Evolutionary conservation across 73 alveolate genomes (phyloP), one percentile per base, ranked within the genome.

Genomic region (Paramecium pentaurelia): DNA sequence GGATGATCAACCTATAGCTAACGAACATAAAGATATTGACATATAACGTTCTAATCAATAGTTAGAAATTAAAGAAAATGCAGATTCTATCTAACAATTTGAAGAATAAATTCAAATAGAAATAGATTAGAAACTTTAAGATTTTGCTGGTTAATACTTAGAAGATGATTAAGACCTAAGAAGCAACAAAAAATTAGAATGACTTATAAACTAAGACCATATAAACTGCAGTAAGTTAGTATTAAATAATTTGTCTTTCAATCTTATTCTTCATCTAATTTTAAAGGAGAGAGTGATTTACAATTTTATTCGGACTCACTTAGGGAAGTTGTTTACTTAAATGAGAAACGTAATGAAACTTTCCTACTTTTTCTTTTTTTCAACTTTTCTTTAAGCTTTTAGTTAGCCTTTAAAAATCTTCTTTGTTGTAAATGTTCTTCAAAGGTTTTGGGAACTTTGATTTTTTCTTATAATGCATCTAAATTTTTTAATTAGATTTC

Each of bases 291-390:
- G 14, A 54, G 70, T 5, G 70, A 54, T 7, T 54, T 54, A 54
- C 70, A 54, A 22, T 54, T 18, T 54, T 54, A 4, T 54, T 54
- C 70, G 18, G 70, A 54, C 25, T 25, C 70, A 54, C 70, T 54
- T 1, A 54, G 70, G 32, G 70, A 54, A 54, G 70, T 54, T 5
- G 70, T 18, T 54, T 54, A n/a, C 70, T 54, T 54, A 18, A 54
- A 54, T 54, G 70, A 54, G 70, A 54, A 54, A 54, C 70, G 70
- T 54, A 54, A 54, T 54, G 70, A 54, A 54, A 54, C 36, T 54
- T 36, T 68, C 85, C 85, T 27, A 68, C 42, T 34, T 30, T 14
- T 68, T 36, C 49, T 68, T 34, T 34, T 68, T 34, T 34, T 30
- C 8, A 68, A 27, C 49, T 36, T 68, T 34, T 68, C 49, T 14